Percentiles rank a stretch among this genome's conserved stretches.
Conservation (phyloP, 2,329 filamentous ascomycete genomes). For the Cryphonectria naterciae region DNA sequence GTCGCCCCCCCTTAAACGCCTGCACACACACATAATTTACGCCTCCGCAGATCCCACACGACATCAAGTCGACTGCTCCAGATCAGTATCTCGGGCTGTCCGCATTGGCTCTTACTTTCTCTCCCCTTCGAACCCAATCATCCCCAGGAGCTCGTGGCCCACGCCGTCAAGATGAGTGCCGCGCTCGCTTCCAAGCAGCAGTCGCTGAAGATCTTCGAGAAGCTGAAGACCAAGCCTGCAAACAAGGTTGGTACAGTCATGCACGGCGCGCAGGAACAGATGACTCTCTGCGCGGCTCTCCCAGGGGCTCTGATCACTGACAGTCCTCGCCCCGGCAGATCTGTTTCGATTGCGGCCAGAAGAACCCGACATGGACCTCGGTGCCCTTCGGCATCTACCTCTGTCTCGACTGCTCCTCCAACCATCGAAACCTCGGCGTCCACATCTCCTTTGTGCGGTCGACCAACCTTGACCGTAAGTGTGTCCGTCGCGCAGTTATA, state of each 20-base stretch:
- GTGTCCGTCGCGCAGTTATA: conserved; percentile 3
- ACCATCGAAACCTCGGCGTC: conserved; percentile 96
- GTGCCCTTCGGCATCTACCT: conserved; percentile 97
- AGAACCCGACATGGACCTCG: conserved; percentile 98
- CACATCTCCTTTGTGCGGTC: conserved; percentile 99
- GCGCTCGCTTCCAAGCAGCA: conserved; percentile 85
- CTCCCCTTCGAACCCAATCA: neutral
- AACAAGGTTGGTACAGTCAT: conserved; percentile 71
- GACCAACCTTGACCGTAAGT: conserved; percentile 95
- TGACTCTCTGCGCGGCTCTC: neutral
- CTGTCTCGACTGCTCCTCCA: conserved; percentile 95
- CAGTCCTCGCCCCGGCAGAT: conserved; percentile 57
- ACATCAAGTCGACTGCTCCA: neutral
- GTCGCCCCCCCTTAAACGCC: conserved; percentile 22
- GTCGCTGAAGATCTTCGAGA: conserved; percentile 97
- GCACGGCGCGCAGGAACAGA: neutral
- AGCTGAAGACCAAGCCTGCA: conserved; percentile 89
- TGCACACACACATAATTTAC: neutral
- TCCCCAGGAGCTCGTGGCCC: conserved; percentile 4
- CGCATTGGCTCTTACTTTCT: neutral
- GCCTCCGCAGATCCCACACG: neutral
- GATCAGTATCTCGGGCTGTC: neutral
- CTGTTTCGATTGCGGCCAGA: conserved; percentile 97
- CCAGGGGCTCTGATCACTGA: conserved; percentile 29
- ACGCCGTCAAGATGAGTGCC: conserved; percentile 55